phyloP scores from a whole-genome alignment of 1,139 yeast species.

The Saccharomyces hybrid region DNA sequence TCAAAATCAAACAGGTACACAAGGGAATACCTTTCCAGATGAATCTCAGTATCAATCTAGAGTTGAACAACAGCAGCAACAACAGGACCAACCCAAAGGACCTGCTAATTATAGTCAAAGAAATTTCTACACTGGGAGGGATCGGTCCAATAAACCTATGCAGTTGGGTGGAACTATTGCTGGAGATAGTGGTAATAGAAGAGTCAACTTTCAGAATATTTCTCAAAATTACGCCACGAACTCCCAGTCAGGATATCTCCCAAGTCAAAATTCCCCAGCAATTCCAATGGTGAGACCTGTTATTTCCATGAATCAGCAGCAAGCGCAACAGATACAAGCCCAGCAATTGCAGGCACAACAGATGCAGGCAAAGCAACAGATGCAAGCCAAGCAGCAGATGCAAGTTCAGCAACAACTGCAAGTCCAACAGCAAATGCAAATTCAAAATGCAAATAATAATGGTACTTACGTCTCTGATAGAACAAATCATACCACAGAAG shows the following conservation, averaged over 20 bases:
- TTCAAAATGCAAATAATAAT: background rate
- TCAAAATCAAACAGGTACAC: background rate
- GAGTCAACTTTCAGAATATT: slow-evolving; percentile 6
- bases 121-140: background rate
- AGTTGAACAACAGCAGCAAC: background rate
- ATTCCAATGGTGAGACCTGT: background rate
- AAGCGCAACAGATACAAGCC: background rate
- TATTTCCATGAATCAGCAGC: background rate
- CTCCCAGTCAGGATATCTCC: background rate
- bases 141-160: background rate
- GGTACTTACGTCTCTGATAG: background rate
- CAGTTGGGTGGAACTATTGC: background rate
- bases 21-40: background rate
- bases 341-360: background rate
- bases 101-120: background rate
- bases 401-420: background rate
- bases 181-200: slow-evolving; percentile 1
- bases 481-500: background rate
- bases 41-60: background rate
- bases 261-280: background rate
- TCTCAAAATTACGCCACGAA: background rate
- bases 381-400: background rate
- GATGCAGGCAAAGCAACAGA: background rate
- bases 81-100: background rate
- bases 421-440: background rate